Percentiles rank a stretch among this genome's conserved stretches.
Evolutionary conservation across 1,139 yeast genomes (phyloP).

Genomic region (Hanseniaspora gamundiae): DNA sequence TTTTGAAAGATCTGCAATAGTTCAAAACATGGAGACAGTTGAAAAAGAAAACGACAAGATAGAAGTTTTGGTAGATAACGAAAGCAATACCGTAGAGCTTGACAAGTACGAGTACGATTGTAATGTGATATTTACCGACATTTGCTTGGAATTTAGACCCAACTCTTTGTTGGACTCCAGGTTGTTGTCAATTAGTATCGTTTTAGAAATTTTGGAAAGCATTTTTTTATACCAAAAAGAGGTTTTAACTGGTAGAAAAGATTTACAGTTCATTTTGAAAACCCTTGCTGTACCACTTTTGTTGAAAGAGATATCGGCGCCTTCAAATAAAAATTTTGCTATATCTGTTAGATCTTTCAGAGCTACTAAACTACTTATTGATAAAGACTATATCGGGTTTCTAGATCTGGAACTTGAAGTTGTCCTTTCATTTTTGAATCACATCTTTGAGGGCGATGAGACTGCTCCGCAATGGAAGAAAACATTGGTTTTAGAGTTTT

Average conservation of each 20-base stretch:
- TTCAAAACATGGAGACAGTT: slow-evolving; percentile 18
- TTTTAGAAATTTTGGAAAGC: slow-evolving; percentile 71
- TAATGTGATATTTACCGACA: slow-evolving; percentile 52
- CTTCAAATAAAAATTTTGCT: slow-evolving; percentile 43
- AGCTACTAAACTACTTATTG: slow-evolving; percentile 47
- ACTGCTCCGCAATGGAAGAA: slow-evolving; percentile 57
- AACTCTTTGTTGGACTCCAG: slow-evolving; percentile 42
- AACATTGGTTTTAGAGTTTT: slow-evolving; percentile 59
- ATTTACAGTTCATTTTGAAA: slow-evolving; percentile 53
- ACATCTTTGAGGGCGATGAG: slow-evolving; percentile 40
- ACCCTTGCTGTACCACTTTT: slow-evolving; percentile 64
- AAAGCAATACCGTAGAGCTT: slow-evolving; percentile 30
- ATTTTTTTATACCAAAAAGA: slow-evolving; percentile 38
- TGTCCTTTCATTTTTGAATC: slow-evolving; percentile 60
- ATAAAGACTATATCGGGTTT: slow-evolving; percentile 42
- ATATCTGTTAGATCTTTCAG: slow-evolving; percentile 64
- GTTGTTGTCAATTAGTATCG: slow-evolving; percentile 52
- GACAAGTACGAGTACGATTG: slow-evolving; percentile 56
- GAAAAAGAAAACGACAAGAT: slow-evolving; percentile 17
- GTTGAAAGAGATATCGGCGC: slow-evolving; percentile 49
- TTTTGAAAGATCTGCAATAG: slow-evolving; percentile 42
- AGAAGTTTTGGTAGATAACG: slow-evolving; percentile 33
- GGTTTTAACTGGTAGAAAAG: slow-evolving; percentile 47
- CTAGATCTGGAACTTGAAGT: slow-evolving; percentile 73
- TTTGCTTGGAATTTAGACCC: slow-evolving; percentile 34